phyloP scores from a whole-genome alignment of 768 basidiomycete genomes.

The Tremella yokohamensis region DNA sequence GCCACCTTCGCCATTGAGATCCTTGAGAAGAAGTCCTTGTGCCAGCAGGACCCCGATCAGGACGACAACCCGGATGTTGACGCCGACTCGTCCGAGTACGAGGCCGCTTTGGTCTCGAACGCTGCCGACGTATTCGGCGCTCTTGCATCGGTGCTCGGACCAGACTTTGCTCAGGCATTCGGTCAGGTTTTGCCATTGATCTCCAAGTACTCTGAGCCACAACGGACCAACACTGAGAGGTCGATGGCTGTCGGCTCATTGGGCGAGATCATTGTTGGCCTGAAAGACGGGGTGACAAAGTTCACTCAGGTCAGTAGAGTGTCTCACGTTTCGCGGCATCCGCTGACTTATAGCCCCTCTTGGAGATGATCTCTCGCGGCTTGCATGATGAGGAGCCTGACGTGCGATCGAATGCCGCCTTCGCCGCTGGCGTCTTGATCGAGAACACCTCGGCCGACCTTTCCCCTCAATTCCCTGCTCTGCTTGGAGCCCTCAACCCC shows the following conservation, averaged over 20 bases:
- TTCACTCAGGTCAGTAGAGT: slow-evolving; percentile 59
- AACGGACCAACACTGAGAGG: slow-evolving; percentile 80
- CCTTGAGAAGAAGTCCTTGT: slow-evolving; percentile 88
- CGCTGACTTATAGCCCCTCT: slow-evolving; percentile 55
- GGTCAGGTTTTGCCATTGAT: slow-evolving; percentile 82
- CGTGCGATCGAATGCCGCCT: slow-evolving; percentile 93
- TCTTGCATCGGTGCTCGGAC: slow-evolving; percentile 76
- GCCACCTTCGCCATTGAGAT: slow-evolving; percentile 78
- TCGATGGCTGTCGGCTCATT: slow-evolving; percentile 90
- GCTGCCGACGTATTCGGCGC: slow-evolving; percentile 91
- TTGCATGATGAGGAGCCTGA: slow-evolving; percentile 82
- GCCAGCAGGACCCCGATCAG: slow-evolving; percentile 93
- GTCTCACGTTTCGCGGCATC: neutral
- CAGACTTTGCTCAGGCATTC: slow-evolving; percentile 79
- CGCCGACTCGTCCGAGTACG: slow-evolving; percentile 76
- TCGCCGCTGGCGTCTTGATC: slow-evolving; percentile 84
- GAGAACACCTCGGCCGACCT: slow-evolving; percentile 81
- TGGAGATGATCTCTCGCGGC: slow-evolving; percentile 78
- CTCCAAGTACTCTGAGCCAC: slow-evolving; percentile 84
- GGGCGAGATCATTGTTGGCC: slow-evolving; percentile 89
- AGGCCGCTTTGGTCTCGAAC: slow-evolving; percentile 88
- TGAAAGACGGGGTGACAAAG: slow-evolving; percentile 79
- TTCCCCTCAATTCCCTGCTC: slow-evolving; percentile 69
- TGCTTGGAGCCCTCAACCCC: slow-evolving; percentile 75
- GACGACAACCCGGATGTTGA: slow-evolving; percentile 76